A percentile compares a stretch with the other conserved stretches of the same genome.
Evolutionary conservation across 2,329 filamentous ascomycete species (phyloP).

Genomic region (Stylonectria norvegica): DNA sequence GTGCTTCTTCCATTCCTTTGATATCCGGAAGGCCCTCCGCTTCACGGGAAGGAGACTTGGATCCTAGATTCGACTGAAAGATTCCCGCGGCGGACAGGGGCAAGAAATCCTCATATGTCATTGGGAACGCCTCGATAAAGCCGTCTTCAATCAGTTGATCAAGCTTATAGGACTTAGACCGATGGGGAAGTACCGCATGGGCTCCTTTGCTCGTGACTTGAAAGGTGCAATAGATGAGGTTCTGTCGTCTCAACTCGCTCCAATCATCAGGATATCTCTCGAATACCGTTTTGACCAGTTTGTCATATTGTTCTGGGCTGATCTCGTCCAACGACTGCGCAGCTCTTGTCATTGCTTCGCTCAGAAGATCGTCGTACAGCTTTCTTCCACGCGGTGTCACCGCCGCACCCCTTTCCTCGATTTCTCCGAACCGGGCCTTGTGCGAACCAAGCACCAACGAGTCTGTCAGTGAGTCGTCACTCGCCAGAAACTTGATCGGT

Average conservation of each 20-base stretch:
- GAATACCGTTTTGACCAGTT: slow-evolving; percentile 28
- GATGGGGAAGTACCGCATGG: neutral
- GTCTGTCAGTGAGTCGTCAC: slow-evolving; percentile 24
- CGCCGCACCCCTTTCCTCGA: slow-evolving; percentile 49
- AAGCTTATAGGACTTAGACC: slow-evolving; percentile 14
- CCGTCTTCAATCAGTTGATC: slow-evolving; percentile 32
- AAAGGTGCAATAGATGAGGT: slow-evolving; percentile 38
- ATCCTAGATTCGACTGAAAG: slow-evolving; percentile 41
- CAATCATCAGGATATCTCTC: slow-evolving; percentile 40
- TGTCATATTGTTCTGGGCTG: slow-evolving; percentile 14
- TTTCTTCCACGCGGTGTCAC: slow-evolving; percentile 42
- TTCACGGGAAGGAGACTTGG: slow-evolving; percentile 3
- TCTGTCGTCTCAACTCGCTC: slow-evolving; percentile 30
- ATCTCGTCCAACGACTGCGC: neutral
- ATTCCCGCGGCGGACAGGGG: slow-evolving; percentile 51
- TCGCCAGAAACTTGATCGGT: slow-evolving; percentile 36
- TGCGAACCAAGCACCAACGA: slow-evolving; percentile 36
- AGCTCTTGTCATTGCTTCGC: slow-evolving; percentile 22
- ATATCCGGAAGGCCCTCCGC: slow-evolving; percentile 6
- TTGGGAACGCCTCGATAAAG: slow-evolving; percentile 37
- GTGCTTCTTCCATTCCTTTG: slow-evolving; percentile 11
- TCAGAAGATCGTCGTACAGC: slow-evolving; percentile 43
- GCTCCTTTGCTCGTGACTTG: slow-evolving; percentile 16
- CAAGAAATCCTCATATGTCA: slow-evolving; percentile 53
- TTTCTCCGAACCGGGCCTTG: slow-evolving; percentile 48